Evolutionary conservation across 306 rosid genomes (phyloP).

Genomic region (Prunus armeniaca): DNA sequence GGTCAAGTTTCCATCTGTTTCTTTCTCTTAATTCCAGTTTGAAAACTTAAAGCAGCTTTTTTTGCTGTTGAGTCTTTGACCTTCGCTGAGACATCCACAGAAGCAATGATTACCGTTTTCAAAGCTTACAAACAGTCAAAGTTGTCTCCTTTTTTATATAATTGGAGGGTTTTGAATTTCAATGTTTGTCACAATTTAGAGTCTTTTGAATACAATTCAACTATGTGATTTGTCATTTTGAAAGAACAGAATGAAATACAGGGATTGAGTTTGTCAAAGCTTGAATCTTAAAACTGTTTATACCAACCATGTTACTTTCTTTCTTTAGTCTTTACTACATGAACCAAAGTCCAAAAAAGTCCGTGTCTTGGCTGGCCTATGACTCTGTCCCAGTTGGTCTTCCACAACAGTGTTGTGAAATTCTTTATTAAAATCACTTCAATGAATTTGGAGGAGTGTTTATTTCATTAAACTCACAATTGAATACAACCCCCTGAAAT

Average conservation of each 20-base stretch:
- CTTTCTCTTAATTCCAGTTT: background rate
- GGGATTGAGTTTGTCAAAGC: background rate
- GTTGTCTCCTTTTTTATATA: background rate
- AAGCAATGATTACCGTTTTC: background rate
- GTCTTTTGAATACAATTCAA: background rate
- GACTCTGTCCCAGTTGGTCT: background rate
- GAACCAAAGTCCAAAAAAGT: background rate
- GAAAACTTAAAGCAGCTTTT: background rate
- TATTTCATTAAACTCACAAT: background rate
- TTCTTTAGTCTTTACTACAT: background rate
- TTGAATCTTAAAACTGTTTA: background rate
- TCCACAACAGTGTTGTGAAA: background rate
- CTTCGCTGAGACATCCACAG: background rate
- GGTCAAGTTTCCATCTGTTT: background rate
- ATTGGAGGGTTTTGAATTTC: background rate
- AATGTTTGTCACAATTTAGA: background rate
- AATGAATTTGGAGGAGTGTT: background rate
- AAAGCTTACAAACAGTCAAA: conserved; percentile 19
- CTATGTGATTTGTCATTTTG: background rate
- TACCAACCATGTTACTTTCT: background rate
- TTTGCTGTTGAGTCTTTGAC: background rate
- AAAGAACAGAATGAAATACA: background rate
- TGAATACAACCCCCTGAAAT: background rate
- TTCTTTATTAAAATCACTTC: background rate
- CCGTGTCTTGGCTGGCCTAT: background rate